These are phyloP conservation scores for Exophiala sideris DNA, from an alignment of 2,329 filamentous ascomycete species.

Conservation along the genomic window DNA sequence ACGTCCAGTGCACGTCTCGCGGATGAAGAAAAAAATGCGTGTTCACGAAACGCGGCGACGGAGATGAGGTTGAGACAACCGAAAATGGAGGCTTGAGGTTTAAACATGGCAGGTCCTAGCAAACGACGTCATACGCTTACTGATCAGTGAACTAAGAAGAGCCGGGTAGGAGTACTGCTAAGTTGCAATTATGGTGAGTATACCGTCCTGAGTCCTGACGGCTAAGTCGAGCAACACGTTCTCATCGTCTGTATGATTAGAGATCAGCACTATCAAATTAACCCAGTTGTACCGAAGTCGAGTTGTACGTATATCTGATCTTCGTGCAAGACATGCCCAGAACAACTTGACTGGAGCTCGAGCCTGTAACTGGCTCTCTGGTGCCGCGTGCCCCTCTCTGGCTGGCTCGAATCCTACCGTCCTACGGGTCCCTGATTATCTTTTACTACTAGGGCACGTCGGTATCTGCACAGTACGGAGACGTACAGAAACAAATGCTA, in stretches of 20 bases:
- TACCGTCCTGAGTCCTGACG: not conserved
- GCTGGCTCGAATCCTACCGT: too few relatives aligned
- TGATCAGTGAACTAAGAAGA: not conserved
- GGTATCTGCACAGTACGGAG: not conserved
- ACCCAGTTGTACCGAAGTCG: not conserved
- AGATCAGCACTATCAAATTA: not conserved
- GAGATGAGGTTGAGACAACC: conserved; percentile 24
- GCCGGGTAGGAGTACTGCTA: too few relatives aligned
- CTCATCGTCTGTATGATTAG: not conserved
- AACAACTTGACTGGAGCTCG: not conserved
- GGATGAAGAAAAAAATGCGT: conserved; percentile 1
- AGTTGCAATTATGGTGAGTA: not conserved
- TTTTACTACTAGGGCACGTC: too few relatives aligned
- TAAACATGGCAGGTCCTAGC: not conserved
- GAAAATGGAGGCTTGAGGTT: conserved; percentile 1
- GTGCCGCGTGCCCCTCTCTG: not conserved
- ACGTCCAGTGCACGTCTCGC: not conserved
- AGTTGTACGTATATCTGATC: not conserved
- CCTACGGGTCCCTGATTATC: too few relatives aligned
- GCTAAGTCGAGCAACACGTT: not conserved
- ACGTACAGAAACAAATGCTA: not conserved
- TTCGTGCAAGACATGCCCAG: not conserved
- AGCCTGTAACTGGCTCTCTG: not conserved
- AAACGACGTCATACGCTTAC: not conserved
- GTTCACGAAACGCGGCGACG: conserved; percentile 12